phyloP scores from a whole-genome alignment of 768 basidiomycete genomes.

The Naganishia vaughanmartiniae region DNA sequence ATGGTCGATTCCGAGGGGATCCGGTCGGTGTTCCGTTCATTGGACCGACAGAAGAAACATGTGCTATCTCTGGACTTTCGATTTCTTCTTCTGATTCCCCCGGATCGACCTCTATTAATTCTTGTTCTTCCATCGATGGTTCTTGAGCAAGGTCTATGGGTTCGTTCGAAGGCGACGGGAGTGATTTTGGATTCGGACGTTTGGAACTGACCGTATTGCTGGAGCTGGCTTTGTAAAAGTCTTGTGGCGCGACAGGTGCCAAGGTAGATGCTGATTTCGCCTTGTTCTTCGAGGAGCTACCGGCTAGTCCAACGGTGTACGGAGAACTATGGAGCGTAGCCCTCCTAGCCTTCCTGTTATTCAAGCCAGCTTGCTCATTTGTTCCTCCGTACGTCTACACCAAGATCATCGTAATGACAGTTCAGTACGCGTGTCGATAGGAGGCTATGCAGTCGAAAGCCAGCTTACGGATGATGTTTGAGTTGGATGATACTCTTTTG shows the following conservation, averaged over 20 bases:
- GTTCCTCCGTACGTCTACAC: not conserved
- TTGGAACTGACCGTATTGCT: not conserved
- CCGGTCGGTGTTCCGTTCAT: not conserved
- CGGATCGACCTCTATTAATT: not conserved
- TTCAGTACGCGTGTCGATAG: not conserved
- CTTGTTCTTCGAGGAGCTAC: not conserved
- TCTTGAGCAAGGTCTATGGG: not conserved
- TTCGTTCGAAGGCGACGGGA: not conserved
- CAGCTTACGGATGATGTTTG: not conserved
- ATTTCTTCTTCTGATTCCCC: not conserved
- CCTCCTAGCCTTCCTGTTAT: not conserved
- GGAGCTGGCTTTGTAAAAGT: not conserved
- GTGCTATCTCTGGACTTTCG: not conserved
- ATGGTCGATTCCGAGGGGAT: not conserved
- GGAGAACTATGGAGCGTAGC: not conserved
- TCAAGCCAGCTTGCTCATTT: not conserved
- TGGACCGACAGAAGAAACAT: not conserved
- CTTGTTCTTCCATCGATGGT: not conserved
- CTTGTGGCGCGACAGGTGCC: not conserved
- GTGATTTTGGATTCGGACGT: not conserved
- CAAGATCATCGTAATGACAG: not conserved
- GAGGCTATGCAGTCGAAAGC: not conserved
- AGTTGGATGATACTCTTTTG: not conserved
- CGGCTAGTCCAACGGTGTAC: not conserved
- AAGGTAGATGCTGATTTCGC: not conserved